These are phyloP conservation scores for Aleurites moluccanus DNA, from an alignment of 441 rosid species.

Conservation along the genomic window DNA sequence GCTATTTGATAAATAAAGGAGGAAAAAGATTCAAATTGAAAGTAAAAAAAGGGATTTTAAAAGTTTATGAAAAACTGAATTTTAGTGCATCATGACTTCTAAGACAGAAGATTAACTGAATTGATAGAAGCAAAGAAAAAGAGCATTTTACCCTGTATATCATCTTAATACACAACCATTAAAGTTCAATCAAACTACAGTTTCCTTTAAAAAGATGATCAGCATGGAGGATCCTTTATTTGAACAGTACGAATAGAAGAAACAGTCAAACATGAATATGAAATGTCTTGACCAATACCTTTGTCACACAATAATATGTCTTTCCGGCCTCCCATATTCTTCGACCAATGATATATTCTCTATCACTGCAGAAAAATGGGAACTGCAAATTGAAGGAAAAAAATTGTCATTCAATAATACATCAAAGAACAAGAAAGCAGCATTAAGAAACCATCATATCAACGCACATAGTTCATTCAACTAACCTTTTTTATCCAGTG, in stretches of 20 bases:
- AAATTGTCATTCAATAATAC: slow-evolving; percentile 18
- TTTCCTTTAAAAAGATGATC: background rate
- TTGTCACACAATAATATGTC: slow-evolving; percentile 76
- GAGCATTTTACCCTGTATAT: too few relatives aligned
- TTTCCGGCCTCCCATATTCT: slow-evolving; percentile 92
- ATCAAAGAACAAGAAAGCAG: slow-evolving; percentile 7
- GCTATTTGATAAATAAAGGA: background rate
- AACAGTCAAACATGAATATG: background rate
- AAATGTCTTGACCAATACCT: slow-evolving; percentile 44
- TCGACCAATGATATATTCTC: slow-evolving; percentile 83
- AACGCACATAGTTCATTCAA: background rate
- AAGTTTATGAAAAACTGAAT: background rate
- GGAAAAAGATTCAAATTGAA: background rate
- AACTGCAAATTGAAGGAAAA: slow-evolving; percentile 55
- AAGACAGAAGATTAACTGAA: background rate
- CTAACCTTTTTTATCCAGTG: slow-evolving; percentile 87
- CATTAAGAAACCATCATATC: slow-evolving; percentile 17
- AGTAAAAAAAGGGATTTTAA: too few relatives aligned
- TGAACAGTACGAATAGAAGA: background rate
- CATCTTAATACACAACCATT: background rate
- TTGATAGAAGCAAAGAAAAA: background rate
- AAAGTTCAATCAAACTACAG: background rate
- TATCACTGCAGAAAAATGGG: slow-evolving; percentile 93
- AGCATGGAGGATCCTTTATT: background rate
- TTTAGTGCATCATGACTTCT: background rate